Conservation (phyloP, 257 asterid species). For the Hygrophila difformis region DNA sequence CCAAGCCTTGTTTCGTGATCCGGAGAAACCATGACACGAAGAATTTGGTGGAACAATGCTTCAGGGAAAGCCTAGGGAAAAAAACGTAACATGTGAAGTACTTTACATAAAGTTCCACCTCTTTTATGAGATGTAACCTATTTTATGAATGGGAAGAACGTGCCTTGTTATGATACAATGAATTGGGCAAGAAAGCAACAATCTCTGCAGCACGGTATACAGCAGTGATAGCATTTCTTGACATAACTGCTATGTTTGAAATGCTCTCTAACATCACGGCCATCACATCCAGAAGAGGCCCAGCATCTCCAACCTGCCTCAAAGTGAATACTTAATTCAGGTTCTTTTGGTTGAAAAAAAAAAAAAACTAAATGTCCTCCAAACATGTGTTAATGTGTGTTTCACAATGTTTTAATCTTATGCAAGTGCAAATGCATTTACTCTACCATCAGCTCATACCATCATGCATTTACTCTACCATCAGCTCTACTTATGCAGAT, state of each 20-base stretch:
- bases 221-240: constrained; percentile 58
- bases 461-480: not conserved
- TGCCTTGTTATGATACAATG: constrained; percentile 52
- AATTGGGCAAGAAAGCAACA: constrained; percentile 55
- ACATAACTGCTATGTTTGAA: constrained; percentile 56
- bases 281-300: constrained; percentile 74
- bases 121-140: constrained; percentile 10
- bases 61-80: constrained; percentile 61
- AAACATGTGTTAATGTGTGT: too few relatives aligned
- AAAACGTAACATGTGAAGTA: constrained; percentile 9
- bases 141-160: constrained; percentile 19
- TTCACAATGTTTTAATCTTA: too few relatives aligned
- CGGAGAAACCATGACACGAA: constrained; percentile 59
- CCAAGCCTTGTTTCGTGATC: constrained; percentile 69
- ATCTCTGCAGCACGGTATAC: constrained; percentile 59
- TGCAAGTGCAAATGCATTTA: too few relatives aligned
- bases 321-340: too few relatives aligned
- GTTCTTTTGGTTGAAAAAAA: too few relatives aligned
- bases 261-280: constrained; percentile 75
- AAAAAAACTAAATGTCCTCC: too few relatives aligned
- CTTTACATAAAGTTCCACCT: constrained; percentile 11
- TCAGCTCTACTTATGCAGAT: too few relatives aligned
- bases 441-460: too few relatives aligned
- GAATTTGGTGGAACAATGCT: constrained; percentile 67
- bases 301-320: constrained; percentile 68